Base-by-base conservation (phyloP, 495 filamentous ascomycete genomes). In the Xylaria cubensis region DNA sequence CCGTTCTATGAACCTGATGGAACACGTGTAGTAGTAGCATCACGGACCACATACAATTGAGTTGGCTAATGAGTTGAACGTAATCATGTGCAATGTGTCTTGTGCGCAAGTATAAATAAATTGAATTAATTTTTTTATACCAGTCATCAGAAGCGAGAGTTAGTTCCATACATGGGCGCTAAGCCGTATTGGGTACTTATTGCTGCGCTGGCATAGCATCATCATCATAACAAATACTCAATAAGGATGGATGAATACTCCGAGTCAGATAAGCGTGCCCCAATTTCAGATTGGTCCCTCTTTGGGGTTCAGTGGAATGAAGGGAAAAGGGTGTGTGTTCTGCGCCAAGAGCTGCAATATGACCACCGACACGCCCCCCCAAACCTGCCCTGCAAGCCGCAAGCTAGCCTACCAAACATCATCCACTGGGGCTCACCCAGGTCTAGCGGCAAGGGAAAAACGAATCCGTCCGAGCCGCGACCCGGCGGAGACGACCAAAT, bases 391-490 rank as follows among this genome's bases (percentile, higher is more conserved):
- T 73, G 70, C 71, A 74, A 77, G 76, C 77, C 77, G 72, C 74
- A 69, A 63, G 73, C 68, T 61, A 61, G 58, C 34, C 74, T 74
- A 70, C 76, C 74, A 79, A 79, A 77, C 73, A 78, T 72, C 61
- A 67, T 73, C 70, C 62, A 66, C 71, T 77, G 77, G 77, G 75
- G 76, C 74, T 74, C 74, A 67, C 64, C 74, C 76, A 77, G 72
- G 74, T 73, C 74, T 75, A 77, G 75, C 75, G 75, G 77, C 75
- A 77, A 76, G 74, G 77, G 70, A 75, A 39, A 72, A 75, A 70
- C 74, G 76, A 78, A 79, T 79, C 77, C 77, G 77, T 79, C 77
- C 77, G 77, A 79, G 77, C 77, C 77, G 77, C 77, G 74, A 79
- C 76, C 74, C 77, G 74, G 76, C 74, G 77, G 72, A 76, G 77